Evolutionary conservation across 768 basidiomycete species (phyloP).

Genomic region (Cystofilobasidium ferigula): DNA sequence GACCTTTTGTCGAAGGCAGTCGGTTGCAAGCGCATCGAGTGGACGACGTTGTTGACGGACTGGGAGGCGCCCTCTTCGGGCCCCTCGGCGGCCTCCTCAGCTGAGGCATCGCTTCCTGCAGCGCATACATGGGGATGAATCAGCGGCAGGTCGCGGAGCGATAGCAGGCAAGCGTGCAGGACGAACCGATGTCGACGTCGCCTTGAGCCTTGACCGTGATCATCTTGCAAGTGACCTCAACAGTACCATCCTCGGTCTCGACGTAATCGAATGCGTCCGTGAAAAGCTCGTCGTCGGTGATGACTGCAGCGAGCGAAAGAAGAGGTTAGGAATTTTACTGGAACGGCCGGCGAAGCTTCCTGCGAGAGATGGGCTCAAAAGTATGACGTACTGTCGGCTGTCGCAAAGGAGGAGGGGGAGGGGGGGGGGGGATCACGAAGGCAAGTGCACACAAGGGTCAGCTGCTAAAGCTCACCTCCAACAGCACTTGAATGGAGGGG

Average conservation of each 20-base stretch:
- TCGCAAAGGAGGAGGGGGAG: no score
- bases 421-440: no score
- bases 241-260: slow-evolving; percentile 66
- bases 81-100: slow-evolving; percentile 70
- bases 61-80: slow-evolving; percentile 67
- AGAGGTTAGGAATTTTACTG: no score
- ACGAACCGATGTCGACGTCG: slow-evolving; percentile 75
- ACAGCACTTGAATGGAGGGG: background rate
- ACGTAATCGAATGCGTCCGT: slow-evolving; percentile 88
- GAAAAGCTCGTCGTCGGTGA: slow-evolving; percentile 79
- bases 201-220: slow-evolving; percentile 63
- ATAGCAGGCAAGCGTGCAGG: slow-evolving; percentile 28
- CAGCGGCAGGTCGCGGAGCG: no score
- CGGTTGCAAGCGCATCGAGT: slow-evolving; percentile 80
- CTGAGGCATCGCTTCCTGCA: slow-evolving; percentile 81
- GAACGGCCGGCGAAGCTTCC: background rate
- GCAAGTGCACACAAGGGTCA: background rate
- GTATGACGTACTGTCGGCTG: slow-evolving; percentile 14
- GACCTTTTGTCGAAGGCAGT: slow-evolving; percentile 80
- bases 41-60: slow-evolving; percentile 75
- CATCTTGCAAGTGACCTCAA: slow-evolving; percentile 71
- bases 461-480: background rate
- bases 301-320: slow-evolving; percentile 41
- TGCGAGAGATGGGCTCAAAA: background rate
- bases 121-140: no score